Base-by-base conservation (phyloP, 441 rosid genomes). In the Bocquillonia castaneifolia region DNA sequence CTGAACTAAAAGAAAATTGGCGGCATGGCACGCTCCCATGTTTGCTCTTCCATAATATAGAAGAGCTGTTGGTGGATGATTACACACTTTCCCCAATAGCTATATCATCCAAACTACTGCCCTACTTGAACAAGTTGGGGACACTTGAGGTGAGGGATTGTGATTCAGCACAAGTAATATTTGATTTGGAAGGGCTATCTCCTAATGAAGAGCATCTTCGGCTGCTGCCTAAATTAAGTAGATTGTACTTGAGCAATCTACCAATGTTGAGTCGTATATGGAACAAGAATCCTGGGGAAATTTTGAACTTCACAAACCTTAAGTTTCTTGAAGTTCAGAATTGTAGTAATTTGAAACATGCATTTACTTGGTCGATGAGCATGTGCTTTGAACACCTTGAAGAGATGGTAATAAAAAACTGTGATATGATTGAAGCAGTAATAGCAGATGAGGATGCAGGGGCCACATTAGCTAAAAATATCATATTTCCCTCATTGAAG, bases 321-420 rank as follows among this genome's bases (percentile, higher is more conserved):
- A n/a, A n/a, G n/a, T n/a, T n/a, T 2, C 14, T 75, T 8, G 47
- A 55, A 18, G 15, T 67, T 61, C 36, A 50, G 9, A 74, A 67
- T 2, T 74, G 71, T 28, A 28, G 59, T 50, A 67, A 54, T 54
- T 66, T 77, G 67, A 64, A 22, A 59, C 42, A 66, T 59, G n/a
- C 70, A 10, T 54, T 59, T 48, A 60, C 72, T 18, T 20, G 32
- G 0, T 23, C 74, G 0, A 25, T 55, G 58, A 69, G 29, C 39
- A 63, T 10, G 48, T 44, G 18, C 42, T 8, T 59, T 15, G 10
- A 17, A 18, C 42, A 57, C 14, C 61, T 57, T 12, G 10, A 32
- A 57, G 1, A 2, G 25, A 32, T 57, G 18, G 23, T 14, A 5
- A 20, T 57, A 20, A 17, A 32, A 29, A 31, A 57, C 2, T 32